Base-by-base conservation (phyloP, 352 stramenopile species). In the Pythium insidiosum region DNA sequence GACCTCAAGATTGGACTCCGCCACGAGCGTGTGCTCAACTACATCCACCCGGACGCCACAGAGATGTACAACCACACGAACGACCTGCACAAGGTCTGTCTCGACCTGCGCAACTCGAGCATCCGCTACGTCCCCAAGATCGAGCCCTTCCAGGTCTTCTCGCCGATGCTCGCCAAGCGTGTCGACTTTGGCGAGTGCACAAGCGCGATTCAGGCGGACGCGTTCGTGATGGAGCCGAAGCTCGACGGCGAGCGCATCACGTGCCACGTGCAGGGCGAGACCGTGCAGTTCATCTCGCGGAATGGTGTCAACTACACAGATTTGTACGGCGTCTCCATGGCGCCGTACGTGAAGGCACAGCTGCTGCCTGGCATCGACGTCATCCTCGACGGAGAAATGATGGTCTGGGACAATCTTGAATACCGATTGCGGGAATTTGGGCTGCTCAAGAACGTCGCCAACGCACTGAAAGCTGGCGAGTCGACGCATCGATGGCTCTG, bases 51-150 rank as follows among this genome's bases (percentile, higher is more conserved):
- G 4, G 76, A 94, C 46, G 79, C 81, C 6, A 59, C 66, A 31
- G 79, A 91, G 46, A 92, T 94, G 79, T 90, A 90, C 44, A 94
- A 90, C 47, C 74, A 91, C 60, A 91, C 81, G 30, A 94, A 84
- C 30, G 81, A 94, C 41, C 47, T 93, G 38, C 74, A 73, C 41
- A 76, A 79, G 43, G 66, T 94, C 6, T 94, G 81, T 29, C 53
- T 52, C 1, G 73, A 88, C 15, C 38, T 91, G 21, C 73, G 76
- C 22, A 87, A 94, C 53, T 92, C 81, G 30, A 68, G 60, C 4
- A 65, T 94, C 37, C 71, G 81, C 20, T 89, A 92, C 61, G 77
- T 90, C 6, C 77, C 81, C 15, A 66, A 78, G 33, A 75, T 90
- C 24, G 62, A 83, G 45, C 81, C 77, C 0, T 90, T 91, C 36